Base-by-base conservation (phyloP, 2,329 filamentous ascomycete species). In the Penicillium thymicola region DNA sequence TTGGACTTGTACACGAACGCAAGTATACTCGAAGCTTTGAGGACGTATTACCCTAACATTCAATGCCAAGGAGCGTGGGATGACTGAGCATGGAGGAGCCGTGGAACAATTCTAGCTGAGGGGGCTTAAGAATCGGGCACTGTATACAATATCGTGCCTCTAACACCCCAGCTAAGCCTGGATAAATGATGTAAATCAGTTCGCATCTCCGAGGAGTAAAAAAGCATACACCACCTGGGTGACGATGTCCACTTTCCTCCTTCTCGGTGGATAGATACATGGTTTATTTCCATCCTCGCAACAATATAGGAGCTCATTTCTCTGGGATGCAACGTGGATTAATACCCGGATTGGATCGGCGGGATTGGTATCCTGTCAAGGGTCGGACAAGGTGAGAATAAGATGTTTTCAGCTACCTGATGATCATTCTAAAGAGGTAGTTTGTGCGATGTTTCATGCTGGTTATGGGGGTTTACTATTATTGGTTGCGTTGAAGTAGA, bases 351-450 rank as follows among this genome's bases (percentile, higher is more conserved):
- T 48, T 43, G 23, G 25, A 48, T 53, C 54, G 50, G 54, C 8
- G 42, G 42, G 41, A 52, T 56, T 56, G 34, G 14, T 46, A 52
- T 51, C 47, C 53, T 11, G 48, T 52, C 41, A 28, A 42, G 23
- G 21, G 48, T 52, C 34, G 54, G 54, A 56, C 54, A 56, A 27
- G 54, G 34, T 18, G 48, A 40, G 34, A 54, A 48, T 16, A 11
- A 8, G 2, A 53, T 41, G 27, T 47, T 23, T 46, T 46, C 42
- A 51, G 41, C 48, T 18, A 51, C n/a, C 40, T 18, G 41, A n/a
- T 42, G 27, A 48, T 16, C 32, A 14, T 25, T 25, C 16, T 10
- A 47, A 16, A 34, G 14, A 28, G 30, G 11, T 7, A 21, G 11
- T 32, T 37, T 9, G 28, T 23, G 23, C 21, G 28, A n/a, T 13